phyloP scores from a whole-genome alignment of 2,329 filamentous ascomycete genomes.

The Calonectria honghensis region DNA sequence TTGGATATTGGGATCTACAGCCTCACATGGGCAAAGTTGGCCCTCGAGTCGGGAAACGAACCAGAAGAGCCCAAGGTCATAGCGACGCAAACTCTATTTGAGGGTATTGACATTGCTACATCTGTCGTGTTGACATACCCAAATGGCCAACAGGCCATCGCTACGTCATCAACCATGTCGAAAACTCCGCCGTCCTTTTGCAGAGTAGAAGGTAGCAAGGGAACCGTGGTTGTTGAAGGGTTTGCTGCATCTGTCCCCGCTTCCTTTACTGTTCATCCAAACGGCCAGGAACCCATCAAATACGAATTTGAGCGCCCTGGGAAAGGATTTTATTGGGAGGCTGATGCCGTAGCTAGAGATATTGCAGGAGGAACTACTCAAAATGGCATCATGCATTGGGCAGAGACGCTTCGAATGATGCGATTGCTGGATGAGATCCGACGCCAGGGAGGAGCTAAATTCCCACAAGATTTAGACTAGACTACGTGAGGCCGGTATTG shows the following conservation, averaged over 20 bases:
- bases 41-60: slow-evolving; percentile 55
- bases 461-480: slow-evolving; percentile 20
- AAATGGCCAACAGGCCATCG: slow-evolving; percentile 61
- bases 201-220: slow-evolving; percentile 62
- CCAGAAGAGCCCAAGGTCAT: slow-evolving; percentile 58
- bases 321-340: slow-evolving; percentile 66
- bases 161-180: slow-evolving; percentile 59
- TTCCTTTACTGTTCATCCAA: slow-evolving; percentile 60
- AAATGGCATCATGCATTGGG: slow-evolving; percentile 66
- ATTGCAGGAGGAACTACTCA: slow-evolving; percentile 61
- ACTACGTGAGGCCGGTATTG: not conserved
- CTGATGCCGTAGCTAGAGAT: slow-evolving; percentile 65
- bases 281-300: slow-evolving; percentile 55
- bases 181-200: slow-evolving; percentile 55
- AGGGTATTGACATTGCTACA: slow-evolving; percentile 59
- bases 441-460: slow-evolving; percentile 16
- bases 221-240: slow-evolving; percentile 61
- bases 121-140: slow-evolving; percentile 63
- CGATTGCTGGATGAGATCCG: slow-evolving; percentile 66
- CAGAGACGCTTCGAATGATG: slow-evolving; percentile 67
- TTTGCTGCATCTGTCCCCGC: slow-evolving; percentile 56
- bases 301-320: slow-evolving; percentile 61
- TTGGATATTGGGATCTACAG: slow-evolving; percentile 66
- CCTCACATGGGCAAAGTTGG: slow-evolving; percentile 61
- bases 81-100: slow-evolving; percentile 59